These are phyloP conservation scores for Trichophyton rubrum DNA, from an alignment of 2,329 filamentous ascomycete genomes.

Conservation along the genomic window DNA sequence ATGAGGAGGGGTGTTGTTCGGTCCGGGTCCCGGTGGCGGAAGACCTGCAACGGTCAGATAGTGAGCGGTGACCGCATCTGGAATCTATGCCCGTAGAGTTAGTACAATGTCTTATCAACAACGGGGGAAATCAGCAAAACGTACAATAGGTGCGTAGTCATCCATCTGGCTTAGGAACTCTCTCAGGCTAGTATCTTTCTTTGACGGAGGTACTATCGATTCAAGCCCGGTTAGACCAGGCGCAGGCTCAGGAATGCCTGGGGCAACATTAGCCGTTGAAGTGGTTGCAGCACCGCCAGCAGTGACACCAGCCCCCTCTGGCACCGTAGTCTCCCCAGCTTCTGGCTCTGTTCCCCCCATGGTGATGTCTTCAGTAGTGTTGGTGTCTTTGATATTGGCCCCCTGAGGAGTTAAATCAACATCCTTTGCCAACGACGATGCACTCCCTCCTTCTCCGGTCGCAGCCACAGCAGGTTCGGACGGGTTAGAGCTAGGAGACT, in stretches of 20 bases:
- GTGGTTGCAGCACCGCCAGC: constrained; percentile 7
- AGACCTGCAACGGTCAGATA: constrained; percentile 94
- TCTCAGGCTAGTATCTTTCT: constrained; percentile 83
- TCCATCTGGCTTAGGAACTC: constrained; percentile 96
- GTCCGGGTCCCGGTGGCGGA: constrained; percentile 69
- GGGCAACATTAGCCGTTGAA: constrained; percentile 9
- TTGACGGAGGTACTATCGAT: constrained; percentile 47
- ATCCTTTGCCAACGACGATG: constrained; percentile 4
- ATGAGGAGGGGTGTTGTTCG: constrained; percentile 64
- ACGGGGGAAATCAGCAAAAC: constrained; percentile 22
- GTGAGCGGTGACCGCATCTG: constrained; percentile 93
- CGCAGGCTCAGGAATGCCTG: constrained; percentile 11
- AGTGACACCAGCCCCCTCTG: constrained; percentile 13
- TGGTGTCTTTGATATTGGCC: not conserved
- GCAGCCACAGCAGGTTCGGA: not conserved
- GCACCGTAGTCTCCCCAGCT: constrained; percentile 4
- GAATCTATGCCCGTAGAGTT: constrained; percentile 51
- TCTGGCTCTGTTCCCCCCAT: constrained; percentile 14
- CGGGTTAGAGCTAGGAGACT: not conserved
- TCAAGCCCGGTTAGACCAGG: constrained; percentile 35
- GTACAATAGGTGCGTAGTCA: constrained; percentile 90
- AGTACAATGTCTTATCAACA: not conserved
- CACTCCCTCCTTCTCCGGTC: not conserved
- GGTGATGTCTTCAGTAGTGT: constrained; percentile 9
- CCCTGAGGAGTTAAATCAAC: constrained; percentile 5